Evolutionary conservation across 768 basidiomycete genomes (phyloP).

Genomic region (Dentipellis fragilis): DNA sequence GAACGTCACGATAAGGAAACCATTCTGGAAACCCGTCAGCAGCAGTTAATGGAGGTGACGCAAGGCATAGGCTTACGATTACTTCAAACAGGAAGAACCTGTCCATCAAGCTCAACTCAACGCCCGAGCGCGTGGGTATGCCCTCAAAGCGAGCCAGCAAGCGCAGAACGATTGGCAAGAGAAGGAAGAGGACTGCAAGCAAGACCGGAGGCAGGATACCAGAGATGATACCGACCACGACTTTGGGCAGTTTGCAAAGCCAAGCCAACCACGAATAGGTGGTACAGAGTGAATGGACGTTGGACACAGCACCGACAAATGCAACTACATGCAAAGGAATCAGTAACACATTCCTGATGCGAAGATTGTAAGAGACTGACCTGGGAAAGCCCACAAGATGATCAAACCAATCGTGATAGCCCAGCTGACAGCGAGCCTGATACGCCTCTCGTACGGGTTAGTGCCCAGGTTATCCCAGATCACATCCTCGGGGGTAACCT

Average conservation of each 20-base stretch:
- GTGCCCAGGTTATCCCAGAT: conserved; percentile 86
- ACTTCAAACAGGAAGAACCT: conserved; percentile 91
- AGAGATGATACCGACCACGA: conserved; percentile 73
- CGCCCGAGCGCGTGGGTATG: conserved; percentile 69
- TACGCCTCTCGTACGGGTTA: conserved; percentile 69
- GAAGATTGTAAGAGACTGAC: conserved; percentile 22
- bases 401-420: conserved; percentile 72
- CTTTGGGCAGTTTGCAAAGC: conserved; percentile 61
- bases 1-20: conserved; percentile 85
- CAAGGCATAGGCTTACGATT: conserved; percentile 41
- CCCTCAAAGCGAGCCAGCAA: conserved; percentile 81
- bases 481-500: conserved; percentile 81
- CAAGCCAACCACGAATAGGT: conserved; percentile 68
- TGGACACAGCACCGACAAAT: conserved; percentile 78
- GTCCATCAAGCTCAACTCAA: conserved; percentile 89
- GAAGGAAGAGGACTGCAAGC: conserved; percentile 85
- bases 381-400: conserved; percentile 82
- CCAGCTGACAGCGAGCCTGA: conserved; percentile 43
- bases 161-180: conserved; percentile 77
- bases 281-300: conserved; percentile 59
- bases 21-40: conserved; percentile 46
- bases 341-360: not conserved
- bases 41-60: not conserved
- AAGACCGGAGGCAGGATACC: conserved; percentile 85
- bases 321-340: conserved; percentile 15